These are phyloP conservation scores for Termitomyces heimii DNA, from an alignment of 768 basidiomycete genomes.

Conservation along the genomic window DNA sequence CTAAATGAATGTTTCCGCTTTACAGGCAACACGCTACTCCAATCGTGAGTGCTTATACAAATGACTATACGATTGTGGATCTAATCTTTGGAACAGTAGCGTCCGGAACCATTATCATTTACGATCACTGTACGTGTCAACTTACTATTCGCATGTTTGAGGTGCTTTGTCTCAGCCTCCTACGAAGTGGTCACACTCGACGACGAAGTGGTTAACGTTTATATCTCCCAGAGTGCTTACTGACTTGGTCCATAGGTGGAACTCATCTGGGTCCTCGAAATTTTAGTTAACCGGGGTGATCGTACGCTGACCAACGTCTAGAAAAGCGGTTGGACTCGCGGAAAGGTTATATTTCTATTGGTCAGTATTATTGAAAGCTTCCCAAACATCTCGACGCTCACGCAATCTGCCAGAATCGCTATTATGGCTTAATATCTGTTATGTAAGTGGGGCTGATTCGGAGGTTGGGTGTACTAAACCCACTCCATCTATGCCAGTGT, in stretches of 20 bases:
- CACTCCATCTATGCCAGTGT: constrained; percentile 25
- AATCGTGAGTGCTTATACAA: constrained; percentile 26
- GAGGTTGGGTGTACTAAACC: background rate
- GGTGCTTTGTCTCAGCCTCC: background rate
- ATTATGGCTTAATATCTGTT: constrained; percentile 44
- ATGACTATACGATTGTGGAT: background rate
- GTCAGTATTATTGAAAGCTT: constrained; percentile 23
- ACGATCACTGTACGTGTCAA: constrained; percentile 42
- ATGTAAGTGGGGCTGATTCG: constrained; percentile 30
- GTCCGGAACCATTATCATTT: constrained; percentile 45
- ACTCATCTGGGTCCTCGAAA: constrained; percentile 45
- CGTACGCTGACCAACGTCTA: constrained; percentile 14
- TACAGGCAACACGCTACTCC: constrained; percentile 36
- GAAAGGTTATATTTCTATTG: constrained; percentile 48
- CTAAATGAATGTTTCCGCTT: constrained; percentile 14
- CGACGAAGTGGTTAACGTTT: constrained; percentile 36
- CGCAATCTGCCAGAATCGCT: constrained; percentile 42
- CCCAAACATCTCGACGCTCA: background rate
- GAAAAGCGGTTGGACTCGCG: constrained; percentile 51
- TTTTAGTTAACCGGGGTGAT: background rate
- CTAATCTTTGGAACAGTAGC: constrained; percentile 30
- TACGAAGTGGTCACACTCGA: constrained; percentile 43
- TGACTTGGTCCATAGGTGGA: constrained; percentile 29
- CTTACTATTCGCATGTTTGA: background rate
- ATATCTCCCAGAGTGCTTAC: background rate